Base-by-base conservation (phyloP, 805 yeast species). In the Tetrapisispora namnaoensis region DNA sequence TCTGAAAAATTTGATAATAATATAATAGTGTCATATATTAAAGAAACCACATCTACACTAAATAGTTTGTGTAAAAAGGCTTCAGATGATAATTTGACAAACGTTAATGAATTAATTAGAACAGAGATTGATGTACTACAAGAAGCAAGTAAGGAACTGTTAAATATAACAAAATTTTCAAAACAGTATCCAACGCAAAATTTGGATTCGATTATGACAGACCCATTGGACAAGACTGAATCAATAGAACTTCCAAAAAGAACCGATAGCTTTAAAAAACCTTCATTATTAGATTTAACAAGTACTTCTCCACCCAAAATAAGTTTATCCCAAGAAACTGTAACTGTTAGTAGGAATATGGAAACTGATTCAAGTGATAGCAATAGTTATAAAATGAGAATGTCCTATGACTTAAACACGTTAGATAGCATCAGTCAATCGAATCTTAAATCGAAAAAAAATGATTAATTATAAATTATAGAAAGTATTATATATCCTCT, bases 261-360 rank as follows among this genome's bases (percentile, higher is more conserved):
- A 35, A 14, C 22, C n/a, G 21, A 22, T 8, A 28, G 18, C 14
- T 28, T 24, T 6, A 35, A 44, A 36, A 44, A 24, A 21, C 43
- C 47, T 8, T 30, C 38, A 18, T 32, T 45, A 17, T 30, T 45
- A 7, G 39, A 34, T 30, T 21, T 27, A 21, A 45, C 40, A 22
- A 54, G 61, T 34, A 59, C 58, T 35, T 61, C 66, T 4, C 66
- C 65, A 22, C 65, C 67, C n/a, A 60, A 61, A 45, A 56, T 58
- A 35, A 62, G 61, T 14, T 45, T 58, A 32, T 50, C 53, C 32
- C 54, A 53, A 4, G 44, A 42, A 22, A 32, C 39, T 34, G 37
- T 43, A n/a, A 43, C 38, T 8, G 18, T 49, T 46, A 41, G 47
- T 22, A 38, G 53, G 49, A 35, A 34, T 35, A 43, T 24, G 24